These are phyloP conservation scores for Crotalaria pallida DNA, from an alignment of 306 rosid species.

Conservation along the genomic window DNA sequence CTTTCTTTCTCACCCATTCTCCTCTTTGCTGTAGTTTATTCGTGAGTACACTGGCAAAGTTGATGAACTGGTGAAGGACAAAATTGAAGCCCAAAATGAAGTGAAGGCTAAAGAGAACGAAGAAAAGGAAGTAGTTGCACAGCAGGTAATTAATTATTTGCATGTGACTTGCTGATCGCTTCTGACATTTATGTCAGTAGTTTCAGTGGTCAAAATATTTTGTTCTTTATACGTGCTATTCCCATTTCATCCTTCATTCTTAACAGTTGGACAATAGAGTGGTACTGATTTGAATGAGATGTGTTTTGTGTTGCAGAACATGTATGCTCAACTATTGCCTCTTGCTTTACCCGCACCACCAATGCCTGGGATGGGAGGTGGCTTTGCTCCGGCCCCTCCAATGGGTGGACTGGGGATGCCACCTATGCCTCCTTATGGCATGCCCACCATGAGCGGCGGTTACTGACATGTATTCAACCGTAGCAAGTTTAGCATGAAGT, in stretches of 20 bases:
- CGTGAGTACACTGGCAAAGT: conserved; percentile 98
- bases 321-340: conserved; percentile 97
- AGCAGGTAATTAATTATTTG: conserved; percentile 58
- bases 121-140: conserved; percentile 90
- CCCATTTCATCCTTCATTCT: not conserved
- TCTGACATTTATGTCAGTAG: not conserved
- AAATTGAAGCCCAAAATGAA: conserved; percentile 72
- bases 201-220: conserved; percentile 7
- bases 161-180: not conserved
- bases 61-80: conserved; percentile 89
- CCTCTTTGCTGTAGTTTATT: conserved; percentile 50
- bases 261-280: not conserved
- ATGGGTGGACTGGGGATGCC: conserved; percentile 98
- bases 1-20: conserved; percentile 13
- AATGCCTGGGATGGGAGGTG: conserved; percentile 94
- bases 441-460: conserved; percentile 97
- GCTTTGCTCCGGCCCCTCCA: conserved; percentile 60
- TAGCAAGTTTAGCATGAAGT: conserved; percentile 16
- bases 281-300: conserved; percentile 9
- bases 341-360: conserved; percentile 99
- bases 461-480: conserved; percentile 36
- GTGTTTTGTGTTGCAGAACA: conserved; percentile 70
- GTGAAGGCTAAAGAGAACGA: conserved; percentile 77
- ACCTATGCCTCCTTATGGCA: conserved; percentile 95
- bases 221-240: not conserved